phyloP scores from a whole-genome alignment of 176 grass and related monocot genomes.

The Cenchrus fungigraminus region DNA sequence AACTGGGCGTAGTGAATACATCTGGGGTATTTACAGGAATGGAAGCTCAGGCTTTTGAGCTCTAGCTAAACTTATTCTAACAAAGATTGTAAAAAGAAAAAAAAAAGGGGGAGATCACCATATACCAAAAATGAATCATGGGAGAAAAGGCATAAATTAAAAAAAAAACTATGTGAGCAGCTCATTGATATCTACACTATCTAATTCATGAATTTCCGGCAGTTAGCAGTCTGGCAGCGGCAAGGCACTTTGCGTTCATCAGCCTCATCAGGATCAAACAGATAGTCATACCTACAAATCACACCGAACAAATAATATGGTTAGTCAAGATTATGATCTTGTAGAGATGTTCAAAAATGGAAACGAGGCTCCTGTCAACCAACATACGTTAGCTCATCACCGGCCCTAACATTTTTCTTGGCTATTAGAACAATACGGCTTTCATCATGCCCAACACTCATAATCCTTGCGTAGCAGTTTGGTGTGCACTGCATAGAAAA shows the following conservation, averaged over 20 bases:
- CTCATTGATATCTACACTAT: conserved; percentile 43
- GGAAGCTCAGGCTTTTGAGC: conserved; percentile 42
- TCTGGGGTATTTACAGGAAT: conserved; percentile 70
- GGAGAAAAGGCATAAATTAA: conserved; percentile 12
- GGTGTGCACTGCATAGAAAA: conserved; percentile 79
- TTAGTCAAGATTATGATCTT: conserved; percentile 16
- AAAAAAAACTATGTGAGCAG: conserved; percentile 47
- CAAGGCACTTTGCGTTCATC: conserved; percentile 96
- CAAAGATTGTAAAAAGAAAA: conserved; percentile 40
- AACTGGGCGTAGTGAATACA: conserved; percentile 23
- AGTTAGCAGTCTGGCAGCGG: conserved; percentile 81
- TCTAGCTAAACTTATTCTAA: conserved; percentile 58
- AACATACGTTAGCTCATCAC: conserved; percentile 93
- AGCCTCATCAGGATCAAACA: conserved; percentile 96
- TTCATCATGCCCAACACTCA: conserved; percentile 96
- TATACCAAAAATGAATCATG: conserved; percentile 45
- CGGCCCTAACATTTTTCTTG: conserved; percentile 79
- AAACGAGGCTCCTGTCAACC: conserved; percentile 11
- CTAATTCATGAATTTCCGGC: conserved; percentile 99
- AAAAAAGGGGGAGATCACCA: conserved; percentile 30
- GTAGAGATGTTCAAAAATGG: background rate
- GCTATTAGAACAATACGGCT: conserved; percentile 97
- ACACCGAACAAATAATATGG: conserved; percentile 30
- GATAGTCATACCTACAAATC: conserved; percentile 86
- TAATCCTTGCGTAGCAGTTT: conserved; percentile 99